A percentile compares a stretch with the other conserved stretches of the same genome.
Conservation (phyloP, 2,329 filamentous ascomycete species). For the Cordyceps cicadae region DNA sequence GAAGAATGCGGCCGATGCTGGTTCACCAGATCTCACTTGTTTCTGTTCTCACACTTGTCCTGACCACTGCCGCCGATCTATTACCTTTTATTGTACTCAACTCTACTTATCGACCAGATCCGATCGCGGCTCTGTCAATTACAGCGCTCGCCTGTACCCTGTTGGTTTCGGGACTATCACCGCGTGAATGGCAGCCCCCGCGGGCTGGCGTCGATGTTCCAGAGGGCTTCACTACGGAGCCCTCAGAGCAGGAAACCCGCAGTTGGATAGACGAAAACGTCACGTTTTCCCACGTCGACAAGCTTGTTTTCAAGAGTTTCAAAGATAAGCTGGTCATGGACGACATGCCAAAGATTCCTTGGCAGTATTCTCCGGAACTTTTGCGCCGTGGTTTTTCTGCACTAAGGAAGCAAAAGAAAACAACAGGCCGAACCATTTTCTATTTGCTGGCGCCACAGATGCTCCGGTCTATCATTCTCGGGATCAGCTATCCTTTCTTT, state of each 20-base stretch:
- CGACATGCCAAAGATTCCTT: conserved; percentile 40
- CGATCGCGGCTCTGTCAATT: not conserved
- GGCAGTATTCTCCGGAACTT: conserved; percentile 29
- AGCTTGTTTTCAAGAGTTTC: conserved; percentile 32
- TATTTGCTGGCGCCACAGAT: conserved; percentile 35
- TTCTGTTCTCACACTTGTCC: conserved; percentile 22
- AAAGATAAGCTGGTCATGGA: conserved; percentile 36
- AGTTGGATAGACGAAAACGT: conserved; percentile 45
- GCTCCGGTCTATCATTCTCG: conserved; percentile 35
- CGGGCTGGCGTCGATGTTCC: conserved; percentile 30
- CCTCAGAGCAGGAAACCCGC: conserved; percentile 43
- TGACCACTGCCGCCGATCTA: conserved; percentile 29
- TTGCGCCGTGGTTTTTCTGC: not conserved
- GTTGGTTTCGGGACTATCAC: conserved; percentile 35
- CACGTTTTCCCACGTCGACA: conserved; percentile 28
- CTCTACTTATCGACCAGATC: conserved; percentile 9
- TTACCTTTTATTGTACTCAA: conserved; percentile 30
- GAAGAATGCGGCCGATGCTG: conserved; percentile 36
- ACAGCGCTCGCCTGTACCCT: conserved; percentile 26
- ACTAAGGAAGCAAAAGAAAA: not conserved
- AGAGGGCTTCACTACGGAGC: conserved; percentile 26
- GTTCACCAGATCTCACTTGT: conserved; percentile 40
- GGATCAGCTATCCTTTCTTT: conserved; percentile 27
- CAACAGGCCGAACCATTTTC: conserved; percentile 37
- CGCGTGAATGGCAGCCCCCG: conserved; percentile 42